Evolutionary conservation across 75 land plant species (phyloP).

Genomic region (Adiantum capillusveneris): DNA sequence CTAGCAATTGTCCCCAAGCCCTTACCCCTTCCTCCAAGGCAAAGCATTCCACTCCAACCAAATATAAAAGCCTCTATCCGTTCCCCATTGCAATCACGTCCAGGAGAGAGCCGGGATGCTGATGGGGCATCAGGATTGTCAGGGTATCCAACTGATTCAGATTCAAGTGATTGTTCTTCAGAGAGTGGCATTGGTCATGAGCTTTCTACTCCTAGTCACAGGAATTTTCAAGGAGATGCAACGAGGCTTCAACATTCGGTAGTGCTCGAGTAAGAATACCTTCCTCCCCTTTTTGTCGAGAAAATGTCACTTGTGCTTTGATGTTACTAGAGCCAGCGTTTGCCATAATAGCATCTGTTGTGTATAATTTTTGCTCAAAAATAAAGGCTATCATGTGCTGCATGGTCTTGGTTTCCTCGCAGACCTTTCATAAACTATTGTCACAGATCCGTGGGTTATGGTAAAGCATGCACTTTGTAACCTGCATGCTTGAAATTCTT

Average conservation of each 20-base stretch:
- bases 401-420: too few species aligned
- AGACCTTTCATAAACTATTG: too few species aligned
- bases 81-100: neutral
- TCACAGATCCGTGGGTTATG: too few species aligned
- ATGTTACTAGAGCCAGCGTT: neutral
- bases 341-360: too few species aligned
- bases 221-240: neutral
- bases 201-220: neutral
- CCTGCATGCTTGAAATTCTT: too few species aligned
- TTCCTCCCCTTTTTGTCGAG: neutral
- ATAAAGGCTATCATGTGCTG: too few species aligned
- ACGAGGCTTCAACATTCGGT: neutral
- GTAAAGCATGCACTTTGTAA: too few species aligned
- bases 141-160: neutral
- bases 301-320: neutral
- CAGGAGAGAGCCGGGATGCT: neutral
- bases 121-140: neutral
- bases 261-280: slow-evolving; percentile 1
- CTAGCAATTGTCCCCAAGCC: neutral
- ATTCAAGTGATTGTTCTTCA: slow-evolving; percentile 1
- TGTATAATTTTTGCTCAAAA: too few species aligned
- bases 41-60: too few species aligned
- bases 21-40: slow-evolving; percentile 1
- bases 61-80: neutral
- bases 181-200: slow-evolving; percentile 1